Base-by-base conservation (phyloP, 345 rosid species). In the Acer negundo region DNA sequence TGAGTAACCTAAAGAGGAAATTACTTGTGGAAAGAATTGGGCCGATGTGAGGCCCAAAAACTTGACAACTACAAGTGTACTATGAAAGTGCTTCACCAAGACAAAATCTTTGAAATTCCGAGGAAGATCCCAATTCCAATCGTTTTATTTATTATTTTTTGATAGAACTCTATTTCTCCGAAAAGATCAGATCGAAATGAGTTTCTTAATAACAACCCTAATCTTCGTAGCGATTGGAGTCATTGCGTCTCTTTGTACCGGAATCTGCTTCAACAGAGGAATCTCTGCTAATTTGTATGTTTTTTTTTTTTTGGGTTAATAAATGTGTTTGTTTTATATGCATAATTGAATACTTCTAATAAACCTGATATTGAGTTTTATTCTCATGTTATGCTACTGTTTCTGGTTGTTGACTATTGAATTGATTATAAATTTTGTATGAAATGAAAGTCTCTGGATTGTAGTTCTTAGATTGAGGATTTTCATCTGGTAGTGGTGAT, bases 241-340 rank as follows among this genome's bases (percentile, higher is more conserved):
- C 74, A 91, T 94, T 68, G 90, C 89, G 40, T 87, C 92, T 9
- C 81, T 96, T 62, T 92, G 94, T 82, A 89, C 88, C 75, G 89
- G 97, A 89, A 93, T 94, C 76, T 97, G 97, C 88, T 97, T 90
- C 90, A 91, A 88, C 82, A 85, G 86, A 79, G 97, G 99, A 26
- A 94, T 97, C 56, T 88, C 98, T 75, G 72, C 99, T 12, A 96
- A 94, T 83, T 83, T 94, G 98, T 96, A 89, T 56, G 97, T 73
- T 35, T 28, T 28, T 28, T 2, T 13, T 63, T 0, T 62, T 62
- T 12, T 24, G 26, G 10, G 46, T 7, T 42, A 7, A 7, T 42
- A 13, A 63, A 24, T 23, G 51, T 35, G 0, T 11, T 71, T 56
- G 72, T 15, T 68, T 44, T 68, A 49, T 44, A 22, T 44, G 53